Base-by-base conservation (phyloP, 495 filamentous ascomycete species). In the Aspergillus bertholletiae region DNA sequence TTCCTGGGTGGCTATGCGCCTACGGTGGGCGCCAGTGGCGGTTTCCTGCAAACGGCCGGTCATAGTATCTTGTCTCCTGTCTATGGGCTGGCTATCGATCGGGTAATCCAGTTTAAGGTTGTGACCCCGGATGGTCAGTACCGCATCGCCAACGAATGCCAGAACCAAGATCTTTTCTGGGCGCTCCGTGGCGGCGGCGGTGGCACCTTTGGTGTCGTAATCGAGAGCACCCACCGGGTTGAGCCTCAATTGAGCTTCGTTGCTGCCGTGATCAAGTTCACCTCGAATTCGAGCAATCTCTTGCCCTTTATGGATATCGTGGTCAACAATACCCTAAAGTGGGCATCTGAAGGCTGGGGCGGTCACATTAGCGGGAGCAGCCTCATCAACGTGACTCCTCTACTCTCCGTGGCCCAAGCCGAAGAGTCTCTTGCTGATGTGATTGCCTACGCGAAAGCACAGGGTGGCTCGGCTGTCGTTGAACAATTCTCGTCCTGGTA, bases 131-230 rank as follows among this genome's bases (percentile, higher is more conserved):
- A 72, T 27, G 77, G 77, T 7, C 39, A 55, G 11, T 69, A 69
- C 46, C 53, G 69, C 35, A 71, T 64, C 9, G 73, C 74, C 7
- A 73, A 66, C 28, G 59, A 62, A 17, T 57, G 53, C n/a, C 60
- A 70, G 30, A 69, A 80, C 46, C 41, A 54, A 15, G 74, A 80
- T 50, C 69, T 81, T 12, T 81, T 63, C 44, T 80, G 74, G 67
- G 80, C 78, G 4, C 64, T 81, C 26, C 68, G 80, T 24, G 80
- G 80, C 18, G 80, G 80, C 5, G 80, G 80, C 12, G 79, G 79
- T 12, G 74, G 77, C n/a, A 79, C 74, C 23, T 82, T 78, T 54
- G 79, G 76, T 15, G 66, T 81, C 15, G 72, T 80, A 20, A 63
- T 80, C 5, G 69, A 69, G 40, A 64, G 61, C 37, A 76, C 74